These are phyloP conservation scores for Aristolochia fimbriata DNA, from an alignment of 164 flowering plant species.

Conservation along the genomic window DNA sequence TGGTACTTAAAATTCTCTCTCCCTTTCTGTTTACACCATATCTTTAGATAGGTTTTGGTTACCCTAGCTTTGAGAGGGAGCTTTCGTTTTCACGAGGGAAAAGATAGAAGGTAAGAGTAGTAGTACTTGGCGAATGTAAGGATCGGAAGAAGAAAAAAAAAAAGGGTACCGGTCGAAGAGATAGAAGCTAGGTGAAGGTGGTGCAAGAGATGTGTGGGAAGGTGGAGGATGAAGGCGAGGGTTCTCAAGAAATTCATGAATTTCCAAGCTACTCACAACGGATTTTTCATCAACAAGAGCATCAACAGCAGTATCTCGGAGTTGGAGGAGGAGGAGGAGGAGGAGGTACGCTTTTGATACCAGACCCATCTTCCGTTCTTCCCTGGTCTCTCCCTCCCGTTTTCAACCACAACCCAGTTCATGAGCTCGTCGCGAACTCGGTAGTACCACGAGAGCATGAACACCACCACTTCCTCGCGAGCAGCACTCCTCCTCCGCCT, in stretches of 20 bases:
- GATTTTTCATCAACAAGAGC: conserved; percentile 26
- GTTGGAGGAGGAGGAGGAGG: conserved; percentile 16
- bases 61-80: not conserved
- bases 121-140: not conserved
- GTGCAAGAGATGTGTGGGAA: conserved; percentile 22
- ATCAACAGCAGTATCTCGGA: conserved; percentile 14
- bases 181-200: too few species aligned
- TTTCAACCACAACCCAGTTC: conserved; percentile 37
- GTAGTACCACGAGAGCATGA: conserved; percentile 24
- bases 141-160: not conserved
- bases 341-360: conserved; percentile 18
- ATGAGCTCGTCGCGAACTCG: conserved; percentile 19
- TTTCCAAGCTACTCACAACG: conserved; percentile 38
- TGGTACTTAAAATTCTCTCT: too few species aligned
- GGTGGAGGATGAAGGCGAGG: conserved; percentile 32
- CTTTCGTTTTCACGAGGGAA: not conserved
- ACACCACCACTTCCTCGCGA: conserved; percentile 8
- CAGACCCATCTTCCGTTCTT: conserved; percentile 35
- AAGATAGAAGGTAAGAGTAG: too few species aligned
- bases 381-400: conserved; percentile 58
- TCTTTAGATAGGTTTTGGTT: too few species aligned
- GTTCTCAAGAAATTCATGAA: conserved; percentile 30
- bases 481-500: conserved; percentile 25
- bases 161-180: conserved; percentile 7
- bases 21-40: too few species aligned